These are phyloP conservation scores for Paspalum vaginatum DNA, from an alignment of 176 grass and related monocot genomes.

Conservation along the genomic window DNA sequence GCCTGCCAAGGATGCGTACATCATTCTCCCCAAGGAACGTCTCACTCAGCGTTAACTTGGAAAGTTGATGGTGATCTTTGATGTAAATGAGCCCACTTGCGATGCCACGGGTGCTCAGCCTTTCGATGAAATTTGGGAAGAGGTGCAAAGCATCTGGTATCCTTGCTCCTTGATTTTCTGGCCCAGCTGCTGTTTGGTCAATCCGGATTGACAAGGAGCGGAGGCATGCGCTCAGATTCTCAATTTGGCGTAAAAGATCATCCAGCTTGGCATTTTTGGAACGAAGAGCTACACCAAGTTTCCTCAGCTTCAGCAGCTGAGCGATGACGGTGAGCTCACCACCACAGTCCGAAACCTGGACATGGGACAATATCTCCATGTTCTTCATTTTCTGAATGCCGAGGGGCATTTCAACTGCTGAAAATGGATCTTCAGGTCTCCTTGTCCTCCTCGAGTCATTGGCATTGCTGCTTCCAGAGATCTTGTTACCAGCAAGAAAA, in stretches of 20 bases:
- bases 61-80: not conserved
- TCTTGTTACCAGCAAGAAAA: constrained; percentile 17
- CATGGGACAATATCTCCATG: constrained; percentile 1
- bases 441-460: too few species aligned
- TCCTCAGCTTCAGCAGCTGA: not conserved
- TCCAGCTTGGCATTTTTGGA: not conserved
- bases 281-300: constrained; percentile 4
- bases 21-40: not conserved
- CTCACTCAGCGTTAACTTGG: constrained; percentile 5
- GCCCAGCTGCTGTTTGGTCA: not conserved
- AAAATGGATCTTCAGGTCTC: not conserved
- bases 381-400: not conserved
- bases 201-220: not conserved
- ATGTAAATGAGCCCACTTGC: not conserved
- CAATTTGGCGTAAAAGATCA: not conserved
- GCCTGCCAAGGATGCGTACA: not conserved
- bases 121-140: constrained; percentile 16
- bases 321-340: not conserved
- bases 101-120: constrained; percentile 11
- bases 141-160: not conserved
- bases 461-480: not conserved
- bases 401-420: not conserved
- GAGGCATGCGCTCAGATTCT: not conserved
- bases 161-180: too few species aligned
- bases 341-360: not conserved